Conservation (phyloP, 2,329 filamentous ascomycete genomes). For the Tetracladium maxilliforme region DNA sequence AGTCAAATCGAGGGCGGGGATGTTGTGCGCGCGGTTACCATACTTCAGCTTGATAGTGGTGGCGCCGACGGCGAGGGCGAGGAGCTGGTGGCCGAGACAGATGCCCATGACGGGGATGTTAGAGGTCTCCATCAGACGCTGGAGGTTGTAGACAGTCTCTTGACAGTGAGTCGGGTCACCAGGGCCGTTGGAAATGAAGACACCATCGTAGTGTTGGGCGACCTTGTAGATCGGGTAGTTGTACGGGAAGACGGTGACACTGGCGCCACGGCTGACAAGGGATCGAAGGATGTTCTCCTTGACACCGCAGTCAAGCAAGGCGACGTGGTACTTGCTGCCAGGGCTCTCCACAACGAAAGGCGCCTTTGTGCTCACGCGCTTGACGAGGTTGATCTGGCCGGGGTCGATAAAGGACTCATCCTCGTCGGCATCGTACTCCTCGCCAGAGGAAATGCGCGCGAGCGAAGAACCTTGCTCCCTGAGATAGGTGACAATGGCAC, state of each 20-base stretch:
- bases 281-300: constrained; percentile 99
- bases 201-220: constrained; percentile 90
- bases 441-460: constrained; percentile 84
- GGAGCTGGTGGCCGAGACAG: constrained; percentile 90
- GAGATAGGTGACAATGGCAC: constrained; percentile 88
- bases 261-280: constrained; percentile 79
- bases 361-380: constrained; percentile 92
- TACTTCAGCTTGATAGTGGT: constrained; percentile 97
- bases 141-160: constrained; percentile 83
- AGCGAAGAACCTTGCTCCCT: constrained; percentile 95
- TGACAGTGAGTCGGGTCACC: constrained; percentile 97
- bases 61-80: constrained; percentile 79
- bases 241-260: constrained; percentile 88
- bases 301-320: constrained; percentile 93
- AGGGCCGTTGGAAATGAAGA: constrained; percentile 98
- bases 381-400: constrained; percentile 90
- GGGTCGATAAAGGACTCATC: constrained; percentile 94
- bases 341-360: constrained; percentile 88
- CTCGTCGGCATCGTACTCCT: constrained; percentile 94
- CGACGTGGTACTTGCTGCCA: constrained; percentile 75
- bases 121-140: constrained; percentile 79
- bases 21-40: constrained; percentile 97
- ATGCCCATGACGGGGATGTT: constrained; percentile 94
- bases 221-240: constrained; percentile 98
- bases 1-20: constrained; percentile 84